phyloP scores from a whole-genome alignment of 2,329 filamentous ascomycete genomes.

The Penicillium glabrum region DNA sequence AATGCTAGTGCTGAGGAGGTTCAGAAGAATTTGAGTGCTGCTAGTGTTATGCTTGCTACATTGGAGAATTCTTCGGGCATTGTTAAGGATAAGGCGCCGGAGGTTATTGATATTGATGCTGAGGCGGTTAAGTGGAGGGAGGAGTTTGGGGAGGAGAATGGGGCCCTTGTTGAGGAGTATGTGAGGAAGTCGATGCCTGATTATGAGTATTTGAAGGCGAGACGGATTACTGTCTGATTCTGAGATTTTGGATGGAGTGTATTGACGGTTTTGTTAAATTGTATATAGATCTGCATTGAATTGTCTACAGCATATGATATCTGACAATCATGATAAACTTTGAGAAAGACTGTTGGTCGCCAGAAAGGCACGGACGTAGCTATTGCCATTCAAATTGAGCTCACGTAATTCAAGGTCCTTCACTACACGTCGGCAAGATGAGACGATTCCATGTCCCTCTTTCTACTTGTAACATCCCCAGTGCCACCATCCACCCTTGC shows the following conservation, averaged over 20 bases:
- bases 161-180: conserved; percentile 21
- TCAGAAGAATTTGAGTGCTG: background rate
- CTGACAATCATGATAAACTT: too few relatives aligned
- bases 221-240: conserved; percentile 12
- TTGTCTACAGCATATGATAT: background rate
- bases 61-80: conserved; percentile 34
- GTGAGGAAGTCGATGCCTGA: conserved; percentile 38
- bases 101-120: conserved; percentile 31
- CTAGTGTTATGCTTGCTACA: conserved; percentile 28
- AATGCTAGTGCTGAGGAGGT: background rate
- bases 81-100: conserved; percentile 30
- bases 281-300: background rate
- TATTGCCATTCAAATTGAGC: too few relatives aligned
- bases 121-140: conserved; percentile 37
- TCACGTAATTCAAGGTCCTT: too few relatives aligned
- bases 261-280: background rate
- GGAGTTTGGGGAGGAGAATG: conserved; percentile 34
- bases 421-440: too few relatives aligned
- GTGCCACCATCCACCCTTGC: too few relatives aligned
- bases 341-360: too few relatives aligned
- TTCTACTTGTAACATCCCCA: too few relatives aligned
- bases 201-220: conserved; percentile 39
- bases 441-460: too few relatives aligned
- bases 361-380: too few relatives aligned
- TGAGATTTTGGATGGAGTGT: background rate